Evolutionary conservation across 495 filamentous ascomycete genomes (phyloP), one percentile per base, ranked within the genome.

Genomic region (Hypomontagnella monticulosa): DNA sequence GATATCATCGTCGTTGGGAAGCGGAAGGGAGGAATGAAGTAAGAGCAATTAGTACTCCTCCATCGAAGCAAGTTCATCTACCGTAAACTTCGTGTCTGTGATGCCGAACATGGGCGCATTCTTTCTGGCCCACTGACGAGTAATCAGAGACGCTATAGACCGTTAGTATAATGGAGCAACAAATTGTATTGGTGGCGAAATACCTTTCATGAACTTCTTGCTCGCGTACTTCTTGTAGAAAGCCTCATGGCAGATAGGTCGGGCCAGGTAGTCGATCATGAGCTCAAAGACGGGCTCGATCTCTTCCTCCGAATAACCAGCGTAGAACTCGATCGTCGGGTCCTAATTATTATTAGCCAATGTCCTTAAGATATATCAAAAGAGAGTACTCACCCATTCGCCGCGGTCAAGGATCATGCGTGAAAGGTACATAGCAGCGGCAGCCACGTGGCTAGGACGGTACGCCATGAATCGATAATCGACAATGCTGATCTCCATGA

Each of bases 221-320:
- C 92, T 95, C 12, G 96, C 95, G 72, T 99, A 99, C 76, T 99
- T 99, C 84, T 94, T 95, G 84, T 96, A 98, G 85, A 99, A 98
- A 14, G 96, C 95, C 76, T 97, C 93, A 69, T 98, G 95, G 37
- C 84, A 84, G 42, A 97, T 92, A 30, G 96, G 95, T 7, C 88
- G 85, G 57, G 88, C 89, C 33, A 98, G 87, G 72, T 98, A 98
- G 72, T 98, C 93, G 56, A 99, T 85, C 94, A 99, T 97, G 47
- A 97, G 80, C 67, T 87, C 84, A 77, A 96, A 92, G 47, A 97
- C 93, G 4, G 96, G 94, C 70, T 92, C 85, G 61, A 99, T 93
- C 73, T 98, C 91, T 27, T 91, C 88, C 76, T 98, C 93, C 6
- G 87, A 87, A 71, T 98, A 99, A 46, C 96, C 96, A 51, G 95